These are phyloP conservation scores for Blastomyces silverae DNA, from an alignment of 2,329 filamentous ascomycete species.

Conservation along the genomic window DNA sequence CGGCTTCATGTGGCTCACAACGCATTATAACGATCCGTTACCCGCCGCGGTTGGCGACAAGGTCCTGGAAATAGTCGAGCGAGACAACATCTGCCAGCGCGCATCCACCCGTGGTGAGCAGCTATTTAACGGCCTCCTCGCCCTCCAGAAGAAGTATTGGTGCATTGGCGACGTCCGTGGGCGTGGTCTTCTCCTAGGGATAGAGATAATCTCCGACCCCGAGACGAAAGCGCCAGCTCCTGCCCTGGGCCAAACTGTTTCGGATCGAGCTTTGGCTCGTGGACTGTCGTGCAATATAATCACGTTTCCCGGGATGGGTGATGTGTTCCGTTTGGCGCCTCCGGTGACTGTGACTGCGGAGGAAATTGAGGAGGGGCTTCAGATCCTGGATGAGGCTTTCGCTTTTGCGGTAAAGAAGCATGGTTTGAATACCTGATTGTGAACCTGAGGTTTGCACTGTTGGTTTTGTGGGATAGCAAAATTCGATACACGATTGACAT, in stretches of 20 bases:
- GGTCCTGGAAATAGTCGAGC: constrained; percentile 55
- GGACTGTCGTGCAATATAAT: constrained; percentile 54
- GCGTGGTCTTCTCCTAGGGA: constrained; percentile 52
- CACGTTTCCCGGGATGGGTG: constrained; percentile 50
- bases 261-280: constrained; percentile 45
- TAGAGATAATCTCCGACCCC: constrained; percentile 52
- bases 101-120: constrained; percentile 42
- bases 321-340: constrained; percentile 54
- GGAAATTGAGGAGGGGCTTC: constrained; percentile 47
- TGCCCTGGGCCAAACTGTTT: constrained; percentile 46
- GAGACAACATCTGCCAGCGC: constrained; percentile 48
- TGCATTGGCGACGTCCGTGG: constrained; percentile 59
- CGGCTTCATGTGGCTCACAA: constrained; percentile 52
- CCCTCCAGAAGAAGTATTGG: constrained; percentile 47
- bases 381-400: constrained; percentile 54
- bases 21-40: constrained; percentile 57
- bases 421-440: neutral
- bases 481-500: neutral
- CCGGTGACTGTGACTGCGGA: constrained; percentile 52
- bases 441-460: neutral
- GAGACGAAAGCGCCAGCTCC: constrained; percentile 44
- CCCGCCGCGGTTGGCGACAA: constrained; percentile 55
- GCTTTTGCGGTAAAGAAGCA: constrained; percentile 20
- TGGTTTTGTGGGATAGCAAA: neutral
- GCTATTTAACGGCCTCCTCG: constrained; percentile 45